Evolutionary conservation across 768 basidiomycete species (phyloP).

Genomic region (Naganishia randhawae): DNA sequence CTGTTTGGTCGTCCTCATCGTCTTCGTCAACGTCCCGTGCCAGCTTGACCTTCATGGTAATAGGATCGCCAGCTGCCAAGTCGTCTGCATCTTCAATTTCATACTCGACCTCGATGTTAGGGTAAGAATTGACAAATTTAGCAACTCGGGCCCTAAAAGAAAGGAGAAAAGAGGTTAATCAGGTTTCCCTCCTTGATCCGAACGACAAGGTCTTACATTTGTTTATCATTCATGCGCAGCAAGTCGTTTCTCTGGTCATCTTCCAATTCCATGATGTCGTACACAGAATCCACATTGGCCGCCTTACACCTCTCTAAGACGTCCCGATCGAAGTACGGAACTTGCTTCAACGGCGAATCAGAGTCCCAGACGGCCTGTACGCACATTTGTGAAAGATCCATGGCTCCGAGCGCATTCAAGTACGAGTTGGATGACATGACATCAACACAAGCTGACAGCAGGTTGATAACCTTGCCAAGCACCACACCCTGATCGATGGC

Average conservation of each 20-base stretch:
- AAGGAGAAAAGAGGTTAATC: not conserved
- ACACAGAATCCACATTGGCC: constrained; percentile 78
- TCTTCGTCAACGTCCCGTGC: constrained; percentile 68
- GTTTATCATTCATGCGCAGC: constrained; percentile 74
- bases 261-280: constrained; percentile 98
- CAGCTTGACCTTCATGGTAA: constrained; percentile 72
- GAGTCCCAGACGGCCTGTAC: constrained; percentile 97
- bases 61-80: constrained; percentile 78
- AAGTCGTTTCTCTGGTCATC: constrained; percentile 78
- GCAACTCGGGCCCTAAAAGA: constrained; percentile 79
- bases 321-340: constrained; percentile 91
- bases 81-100: constrained; percentile 77
- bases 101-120: constrained; percentile 85
- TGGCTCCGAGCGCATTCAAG: constrained; percentile 88
- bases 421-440: constrained; percentile 97
- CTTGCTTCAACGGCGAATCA: constrained; percentile 89
- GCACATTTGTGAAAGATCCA: constrained; percentile 98
- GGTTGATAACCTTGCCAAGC: constrained; percentile 81
- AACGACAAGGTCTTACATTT: constrained; percentile 65
- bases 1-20: constrained; percentile 65
- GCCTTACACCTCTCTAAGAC: constrained; percentile 81
- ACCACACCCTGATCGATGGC: constrained; percentile 85
- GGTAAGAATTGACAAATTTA: constrained; percentile 91
- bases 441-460: constrained; percentile 90
- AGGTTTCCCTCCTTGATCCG: not conserved